Conservation (phyloP, 106 monocot species). For the Allium sativum region DNA sequence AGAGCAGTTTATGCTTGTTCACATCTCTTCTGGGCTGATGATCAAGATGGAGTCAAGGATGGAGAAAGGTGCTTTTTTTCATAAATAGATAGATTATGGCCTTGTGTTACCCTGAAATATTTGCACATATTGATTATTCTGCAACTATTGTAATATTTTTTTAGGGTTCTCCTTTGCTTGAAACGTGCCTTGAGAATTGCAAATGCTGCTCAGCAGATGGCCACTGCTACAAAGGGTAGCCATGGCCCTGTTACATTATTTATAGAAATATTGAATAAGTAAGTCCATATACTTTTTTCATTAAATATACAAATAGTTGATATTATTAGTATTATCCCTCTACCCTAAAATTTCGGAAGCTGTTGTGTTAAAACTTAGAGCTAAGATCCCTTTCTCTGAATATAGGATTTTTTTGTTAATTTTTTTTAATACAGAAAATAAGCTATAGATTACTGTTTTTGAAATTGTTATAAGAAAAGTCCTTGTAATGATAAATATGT, state of each 20-base stretch:
- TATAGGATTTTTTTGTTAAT: too few relatives aligned
- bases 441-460: too few relatives aligned
- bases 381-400: too few relatives aligned
- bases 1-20: slow-evolving; percentile 99
- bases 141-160: not conserved
- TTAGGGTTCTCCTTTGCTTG: slow-evolving; percentile 91
- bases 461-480: too few relatives aligned
- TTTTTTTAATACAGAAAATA: too few relatives aligned
- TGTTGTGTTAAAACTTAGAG: too few relatives aligned
- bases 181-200: slow-evolving; percentile 93
- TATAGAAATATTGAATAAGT: slow-evolving; percentile 98
- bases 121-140: not conserved
- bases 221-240: slow-evolving; percentile 56
- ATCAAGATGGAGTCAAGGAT: slow-evolving; percentile 95
- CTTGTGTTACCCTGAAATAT: too few relatives aligned
- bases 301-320: too few relatives aligned
- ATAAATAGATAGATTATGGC: not conserved
- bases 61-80: slow-evolving; percentile 68
- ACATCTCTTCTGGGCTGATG: slow-evolving; percentile 97
- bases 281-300: slow-evolving; percentile 4
- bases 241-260: slow-evolving; percentile 63
- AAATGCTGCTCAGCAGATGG: slow-evolving; percentile 97
- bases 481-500: too few relatives aligned
- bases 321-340: too few relatives aligned
- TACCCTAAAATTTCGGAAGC: too few relatives aligned